phyloP scores from a whole-genome alignment of 2,329 filamentous ascomycete genomes.

The Colletotrichum caudatum region DNA sequence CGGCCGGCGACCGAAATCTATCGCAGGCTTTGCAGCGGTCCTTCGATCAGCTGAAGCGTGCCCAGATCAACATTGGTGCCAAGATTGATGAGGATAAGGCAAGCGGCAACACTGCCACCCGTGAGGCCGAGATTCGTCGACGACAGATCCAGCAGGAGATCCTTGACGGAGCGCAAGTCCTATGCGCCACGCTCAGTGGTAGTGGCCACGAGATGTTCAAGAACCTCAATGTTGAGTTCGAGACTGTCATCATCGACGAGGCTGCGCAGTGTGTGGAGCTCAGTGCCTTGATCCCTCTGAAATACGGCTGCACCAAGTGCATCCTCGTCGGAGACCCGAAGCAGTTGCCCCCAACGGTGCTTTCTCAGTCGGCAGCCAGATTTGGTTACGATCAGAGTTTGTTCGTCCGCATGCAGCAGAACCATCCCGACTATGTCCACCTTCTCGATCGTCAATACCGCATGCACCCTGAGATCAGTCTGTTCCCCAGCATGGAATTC shows the following conservation, averaged over 20 bases:
- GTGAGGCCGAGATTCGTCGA: conserved; percentile 87
- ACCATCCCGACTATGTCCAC: conserved; percentile 88
- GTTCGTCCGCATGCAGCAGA: conserved; percentile 98
- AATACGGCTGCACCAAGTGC: conserved; percentile 97
- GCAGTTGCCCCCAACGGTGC: conserved; percentile 93
- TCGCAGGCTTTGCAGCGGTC: conserved; percentile 76
- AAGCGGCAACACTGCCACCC: conserved; percentile 81
- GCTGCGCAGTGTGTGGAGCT: conserved; percentile 98
- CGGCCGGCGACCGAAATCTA: conserved; percentile 54
- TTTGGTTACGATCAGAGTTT: conserved; percentile 98
- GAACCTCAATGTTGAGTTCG: conserved; percentile 93
- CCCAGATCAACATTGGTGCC: conserved; percentile 78
- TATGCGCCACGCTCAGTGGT: conserved; percentile 95
- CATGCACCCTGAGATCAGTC: conserved; percentile 97
- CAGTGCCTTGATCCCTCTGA: conserved; percentile 94
- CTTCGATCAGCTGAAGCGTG: conserved; percentile 81
- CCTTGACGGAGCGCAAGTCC: conserved; percentile 88
- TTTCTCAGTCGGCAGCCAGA: conserved; percentile 90
- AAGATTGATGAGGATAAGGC: conserved; percentile 91
- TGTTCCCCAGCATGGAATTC: conserved; percentile 90
- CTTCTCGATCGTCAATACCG: conserved; percentile 98
- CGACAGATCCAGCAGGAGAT: conserved; percentile 91
- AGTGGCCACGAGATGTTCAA: conserved; percentile 98
- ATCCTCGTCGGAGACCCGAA: conserved; percentile 98
- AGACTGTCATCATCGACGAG: conserved; percentile 98